Evolutionary conservation across 768 basidiomycete genomes (phyloP).

Genomic region (Pleurotus cornucopiae): DNA sequence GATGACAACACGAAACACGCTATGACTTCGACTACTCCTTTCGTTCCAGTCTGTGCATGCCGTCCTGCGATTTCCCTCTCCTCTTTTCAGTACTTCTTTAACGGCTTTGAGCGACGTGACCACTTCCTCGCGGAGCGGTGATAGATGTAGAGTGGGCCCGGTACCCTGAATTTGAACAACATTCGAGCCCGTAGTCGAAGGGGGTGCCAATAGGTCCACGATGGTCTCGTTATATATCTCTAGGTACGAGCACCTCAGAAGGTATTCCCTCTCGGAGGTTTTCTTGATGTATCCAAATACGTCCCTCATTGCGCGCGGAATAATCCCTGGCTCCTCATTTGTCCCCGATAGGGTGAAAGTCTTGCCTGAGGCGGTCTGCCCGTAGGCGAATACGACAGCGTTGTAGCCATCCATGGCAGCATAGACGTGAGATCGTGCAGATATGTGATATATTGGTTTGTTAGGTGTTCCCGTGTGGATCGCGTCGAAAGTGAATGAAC

Average conservation of each 20-base stretch:
- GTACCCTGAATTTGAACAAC: conserved; percentile 70
- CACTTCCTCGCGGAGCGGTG: conserved; percentile 85
- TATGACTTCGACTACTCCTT: conserved; percentile 89
- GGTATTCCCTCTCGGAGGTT: conserved; percentile 80
- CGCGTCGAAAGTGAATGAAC: conserved; percentile 64
- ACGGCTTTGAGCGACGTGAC: conserved; percentile 89
- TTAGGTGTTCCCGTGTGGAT: conserved; percentile 77
- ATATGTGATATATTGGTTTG: conserved; percentile 72
- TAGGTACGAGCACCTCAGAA: conserved; percentile 93
- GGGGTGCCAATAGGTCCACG: conserved; percentile 80
- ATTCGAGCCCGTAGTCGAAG: conserved; percentile 44
- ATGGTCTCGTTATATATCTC: conserved; percentile 97
- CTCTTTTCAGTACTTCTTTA: conserved; percentile 77
- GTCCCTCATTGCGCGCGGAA: conserved; percentile 88
- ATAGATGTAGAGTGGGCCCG: conserved; percentile 56
- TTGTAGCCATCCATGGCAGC: conserved; percentile 98
- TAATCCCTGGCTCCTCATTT: conserved; percentile 87
- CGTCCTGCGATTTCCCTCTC: conserved; percentile 84
- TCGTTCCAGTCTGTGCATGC: conserved; percentile 99
- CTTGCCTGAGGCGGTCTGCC: conserved; percentile 78
- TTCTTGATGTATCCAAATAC: conserved; percentile 81
- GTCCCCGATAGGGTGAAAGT: conserved; percentile 63
- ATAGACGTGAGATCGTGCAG: conserved; percentile 74
- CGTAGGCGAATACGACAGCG: conserved; percentile 91
- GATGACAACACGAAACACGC: conserved; percentile 89